phyloP scores from a whole-genome alignment of 2,329 filamentous ascomycete genomes.

The Clonostachys rosea region DNA sequence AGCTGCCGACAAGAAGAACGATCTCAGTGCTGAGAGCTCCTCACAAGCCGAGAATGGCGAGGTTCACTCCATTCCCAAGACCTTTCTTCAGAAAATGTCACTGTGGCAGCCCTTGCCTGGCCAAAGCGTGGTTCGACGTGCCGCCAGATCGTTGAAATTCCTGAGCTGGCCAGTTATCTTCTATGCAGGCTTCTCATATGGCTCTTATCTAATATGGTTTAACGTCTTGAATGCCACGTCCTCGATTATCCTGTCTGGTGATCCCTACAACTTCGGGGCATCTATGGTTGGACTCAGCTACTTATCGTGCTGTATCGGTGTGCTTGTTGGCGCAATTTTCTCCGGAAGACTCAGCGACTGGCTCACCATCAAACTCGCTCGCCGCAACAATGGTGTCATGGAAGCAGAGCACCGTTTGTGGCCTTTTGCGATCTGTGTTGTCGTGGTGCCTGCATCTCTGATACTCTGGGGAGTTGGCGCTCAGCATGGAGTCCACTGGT shows the following conservation, averaged over 20 bases:
- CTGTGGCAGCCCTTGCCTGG: too few species aligned
- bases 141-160: slow-evolving; percentile 33
- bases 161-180: slow-evolving; percentile 35
- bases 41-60: too few species aligned
- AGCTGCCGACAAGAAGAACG: too few species aligned
- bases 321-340: slow-evolving; percentile 4
- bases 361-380: slow-evolving; percentile 27
- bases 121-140: slow-evolving; percentile 1
- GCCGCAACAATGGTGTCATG: slow-evolving; percentile 31
- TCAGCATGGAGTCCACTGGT: slow-evolving; percentile 31
- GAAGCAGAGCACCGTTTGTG: slow-evolving; percentile 36
- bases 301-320: slow-evolving; percentile 1
- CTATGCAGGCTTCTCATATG: slow-evolving; percentile 35
- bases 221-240: slow-evolving; percentile 25
- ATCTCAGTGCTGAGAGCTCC: too few species aligned
- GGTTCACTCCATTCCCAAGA: too few species aligned
- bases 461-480: slow-evolving; percentile 28
- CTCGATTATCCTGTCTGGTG: slow-evolving; percentile 16
- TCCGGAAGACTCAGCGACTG: slow-evolving; percentile 32
- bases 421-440: slow-evolving; percentile 26
- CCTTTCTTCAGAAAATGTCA: too few species aligned
- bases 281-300: slow-evolving; percentile 4
- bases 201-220: slow-evolving; percentile 32
- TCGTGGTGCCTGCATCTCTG: slow-evolving; percentile 19
- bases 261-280: slow-evolving; percentile 25